Evolutionary conservation across 768 basidiomycete genomes (phyloP), one percentile per base, ranked within the genome.

Genomic region (Mycena amicta): DNA sequence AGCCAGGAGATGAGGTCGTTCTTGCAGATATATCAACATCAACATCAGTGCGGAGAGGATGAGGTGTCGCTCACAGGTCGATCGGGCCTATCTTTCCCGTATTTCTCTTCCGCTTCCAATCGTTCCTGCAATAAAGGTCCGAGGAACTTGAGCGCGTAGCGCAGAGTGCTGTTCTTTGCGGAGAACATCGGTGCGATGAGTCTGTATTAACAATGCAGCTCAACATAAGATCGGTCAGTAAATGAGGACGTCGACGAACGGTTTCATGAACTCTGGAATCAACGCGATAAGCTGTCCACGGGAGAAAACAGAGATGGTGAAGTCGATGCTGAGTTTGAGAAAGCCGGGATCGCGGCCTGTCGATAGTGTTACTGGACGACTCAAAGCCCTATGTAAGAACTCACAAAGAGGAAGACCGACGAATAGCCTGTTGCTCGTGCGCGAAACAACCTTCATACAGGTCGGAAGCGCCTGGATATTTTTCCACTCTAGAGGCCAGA

Each of bases 361-460:
- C n/a, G n/a, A 2, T 12, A 29, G 25, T 16, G 73, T 66, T 1
- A 69, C 4, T 2, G 78, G 63, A 51, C 69, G 74, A 37, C 0
- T 68, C 55, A 15, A 75, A 67, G 16, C 67, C 70, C 15, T 78
- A 58, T 8, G 65, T 54, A 1, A 71, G 25, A 23, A 11, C n/a
- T 68, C 45, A 81, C 83, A 83, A 1, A 80, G 51, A 2, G 82
- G 80, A 26, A 75, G 66, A 0, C 83, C 84, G 4, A 85, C 77
- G 53, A 85, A 80, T 0, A 75, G 49, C n/a, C 84, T 75, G 59
- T 80, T 82, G 47, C 68, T 77, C 2, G 72, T 67, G 33, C 80
- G 74, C 29, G 74, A 71, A 12, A 84, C 65, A 13, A 83, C 65
- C 27, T 70, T 59, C 56, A 66, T 71, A 8, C 74, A 62, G 0